A percentile compares a stretch with the other conserved stretches of the same genome.
phyloP scores from a whole-genome alignment of 768 basidiomycete species.

The Amanita fuliginea region DNA sequence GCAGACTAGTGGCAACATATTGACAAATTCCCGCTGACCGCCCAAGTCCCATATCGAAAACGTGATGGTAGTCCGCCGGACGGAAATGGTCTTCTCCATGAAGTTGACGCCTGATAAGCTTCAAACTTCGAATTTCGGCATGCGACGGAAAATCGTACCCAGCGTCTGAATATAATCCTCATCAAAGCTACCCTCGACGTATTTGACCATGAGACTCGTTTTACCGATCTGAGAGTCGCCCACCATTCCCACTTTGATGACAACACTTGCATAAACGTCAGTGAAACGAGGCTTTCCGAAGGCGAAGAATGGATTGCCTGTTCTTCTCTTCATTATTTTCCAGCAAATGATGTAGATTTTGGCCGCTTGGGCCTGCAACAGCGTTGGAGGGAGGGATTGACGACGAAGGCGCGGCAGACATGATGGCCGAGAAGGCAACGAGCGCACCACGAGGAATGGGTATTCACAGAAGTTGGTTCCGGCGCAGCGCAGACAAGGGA shows the following conservation, averaged over 20 bases:
- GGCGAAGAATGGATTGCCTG: constrained; percentile 26
- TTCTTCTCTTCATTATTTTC: constrained; percentile 71
- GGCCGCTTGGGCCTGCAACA: constrained; percentile 40
- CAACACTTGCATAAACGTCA: constrained; percentile 44
- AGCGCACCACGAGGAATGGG: constrained; percentile 10
- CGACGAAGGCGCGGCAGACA: constrained; percentile 40
- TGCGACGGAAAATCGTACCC: constrained; percentile 36
- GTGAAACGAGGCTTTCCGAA: constrained; percentile 1
- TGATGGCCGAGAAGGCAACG: constrained; percentile 13
- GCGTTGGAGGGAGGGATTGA: constrained; percentile 31
- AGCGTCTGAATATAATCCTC: constrained; percentile 99
- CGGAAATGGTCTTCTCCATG: constrained; percentile 99
- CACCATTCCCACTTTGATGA: constrained; percentile 99
- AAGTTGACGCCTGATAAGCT: constrained; percentile 76
- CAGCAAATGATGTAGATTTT: constrained; percentile 34
- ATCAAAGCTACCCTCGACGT: constrained; percentile 97
- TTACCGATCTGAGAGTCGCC: constrained; percentile 99
- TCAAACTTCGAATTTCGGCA: constrained; percentile 3
- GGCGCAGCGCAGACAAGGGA: constrained; percentile 20
- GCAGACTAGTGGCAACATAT: constrained; percentile 96
- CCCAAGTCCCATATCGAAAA: constrained; percentile 99
- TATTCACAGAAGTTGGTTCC: constrained; percentile 10
- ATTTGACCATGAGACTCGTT: constrained; percentile 99
- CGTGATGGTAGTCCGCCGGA: constrained; percentile 96
- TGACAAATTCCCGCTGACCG: constrained; percentile 97